Base-by-base conservation (phyloP, 2,329 filamentous ascomycete species). In the Cytospora mali region DNA sequence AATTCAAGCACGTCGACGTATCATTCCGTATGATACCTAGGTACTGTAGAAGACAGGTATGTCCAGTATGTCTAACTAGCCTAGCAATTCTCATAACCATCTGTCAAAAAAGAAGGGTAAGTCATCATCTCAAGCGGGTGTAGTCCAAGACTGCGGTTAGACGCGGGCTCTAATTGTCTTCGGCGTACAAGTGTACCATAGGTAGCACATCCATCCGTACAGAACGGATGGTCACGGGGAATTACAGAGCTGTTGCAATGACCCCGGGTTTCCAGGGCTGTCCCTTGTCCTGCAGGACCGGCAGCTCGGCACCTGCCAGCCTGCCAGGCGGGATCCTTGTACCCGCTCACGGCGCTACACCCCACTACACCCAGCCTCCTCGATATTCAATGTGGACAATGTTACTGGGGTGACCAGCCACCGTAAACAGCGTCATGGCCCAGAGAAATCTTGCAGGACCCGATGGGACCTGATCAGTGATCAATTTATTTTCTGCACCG, bases 361-460 rank as follows among this genome's bases (percentile, higher is more conserved):
- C 21, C 42, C 42, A 46, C 46, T 31, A 14, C 31, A 35, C 58
- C 62, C 62, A 64, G 62, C 62, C 62, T 64, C 62, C 50, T 57
- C 25, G 55, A 35, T 46, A 46, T 46, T 23, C 42, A 46, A 21
- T 46, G 35, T 39, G 35, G 35, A 39, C 35, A 61, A 46, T 25
- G 56, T 63, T 60, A 55, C 56, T 61, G 55, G 48, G 55, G 61
- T 54, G 56, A 65, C 64, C 64, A 65, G 64, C 64, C 64, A 65
- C 63, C 46, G 53, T 65, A 57, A 65, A 60, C 55, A 65, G 33
- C 54, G 7, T 23, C n/a, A 46, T 23, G 4, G 23, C 46, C 23
- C 21, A 53, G 18, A 16, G 18, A n/a, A 11, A 28, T 23, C 53
- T 10, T 18, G 60, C 25, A 31, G 53, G 33, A 48, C 46, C 35